Evolutionary conservation across 2,329 filamentous ascomycete species (phyloP).

Genomic region (Neonectria hederae): DNA sequence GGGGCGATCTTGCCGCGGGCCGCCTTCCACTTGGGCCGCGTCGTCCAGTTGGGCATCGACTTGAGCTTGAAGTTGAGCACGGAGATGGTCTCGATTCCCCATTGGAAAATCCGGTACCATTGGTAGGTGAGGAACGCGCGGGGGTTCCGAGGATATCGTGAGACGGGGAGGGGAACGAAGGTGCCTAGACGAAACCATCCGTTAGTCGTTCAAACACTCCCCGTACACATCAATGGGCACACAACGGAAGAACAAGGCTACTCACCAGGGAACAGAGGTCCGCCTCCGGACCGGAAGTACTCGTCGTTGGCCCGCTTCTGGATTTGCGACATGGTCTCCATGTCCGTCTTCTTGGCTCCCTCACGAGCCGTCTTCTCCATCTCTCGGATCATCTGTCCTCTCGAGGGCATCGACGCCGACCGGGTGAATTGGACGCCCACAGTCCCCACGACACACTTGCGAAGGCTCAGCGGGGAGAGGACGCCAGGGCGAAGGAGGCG

Average conservation of each 20-base stretch:
- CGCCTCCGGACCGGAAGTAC: constrained; percentile 47
- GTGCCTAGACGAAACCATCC: constrained; percentile 50
- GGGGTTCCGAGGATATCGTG: constrained; percentile 45
- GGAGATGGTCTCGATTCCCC: constrained; percentile 46
- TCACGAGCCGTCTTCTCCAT: constrained; percentile 39
- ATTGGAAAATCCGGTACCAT: constrained; percentile 49
- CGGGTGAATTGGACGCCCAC: constrained; percentile 38
- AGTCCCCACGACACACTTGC: constrained; percentile 32
- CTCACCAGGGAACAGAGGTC: constrained; percentile 48
- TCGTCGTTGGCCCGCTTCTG: constrained; percentile 46
- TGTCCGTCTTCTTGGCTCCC: constrained; percentile 38
- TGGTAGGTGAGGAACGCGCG: constrained; percentile 48
- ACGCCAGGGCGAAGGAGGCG: constrained; percentile 35
- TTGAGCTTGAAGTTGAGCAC: constrained; percentile 53
- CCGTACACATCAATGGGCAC: constrained; percentile 12
- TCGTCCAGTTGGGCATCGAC: constrained; percentile 57
- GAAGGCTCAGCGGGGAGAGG: constrained; percentile 22
- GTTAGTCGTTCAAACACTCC: neutral
- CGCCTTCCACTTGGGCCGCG: constrained; percentile 56
- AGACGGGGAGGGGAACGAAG: constrained; percentile 56
- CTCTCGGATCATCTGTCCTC: constrained; percentile 42
- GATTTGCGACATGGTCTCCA: constrained; percentile 44
- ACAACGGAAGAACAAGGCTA: constrained; percentile 11
- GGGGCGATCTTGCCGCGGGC: constrained; percentile 55
- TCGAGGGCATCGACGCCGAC: constrained; percentile 40